Conservation (phyloP, 163 green algal genomes). For the Volvox carteri region DNA sequence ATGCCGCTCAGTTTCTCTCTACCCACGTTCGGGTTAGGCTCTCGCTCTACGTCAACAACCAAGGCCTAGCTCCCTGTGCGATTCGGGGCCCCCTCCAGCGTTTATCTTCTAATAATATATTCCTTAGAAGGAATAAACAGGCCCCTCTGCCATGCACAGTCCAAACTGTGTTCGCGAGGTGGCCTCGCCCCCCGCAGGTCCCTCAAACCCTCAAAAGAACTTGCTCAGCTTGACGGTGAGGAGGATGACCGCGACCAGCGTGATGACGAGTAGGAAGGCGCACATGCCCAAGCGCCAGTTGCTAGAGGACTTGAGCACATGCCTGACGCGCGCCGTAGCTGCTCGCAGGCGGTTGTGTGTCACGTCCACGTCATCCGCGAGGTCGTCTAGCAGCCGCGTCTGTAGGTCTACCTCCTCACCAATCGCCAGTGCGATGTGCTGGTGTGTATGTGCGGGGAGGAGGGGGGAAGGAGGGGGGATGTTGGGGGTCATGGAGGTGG, state of each 20-base stretch:
- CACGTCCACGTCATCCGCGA: constrained; percentile 87
- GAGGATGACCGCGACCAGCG: constrained; percentile 79
- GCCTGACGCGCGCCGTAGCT: constrained; percentile 62
- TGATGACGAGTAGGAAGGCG: constrained; percentile 78
- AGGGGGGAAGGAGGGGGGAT: not conserved
- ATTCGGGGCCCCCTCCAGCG: too few species aligned
- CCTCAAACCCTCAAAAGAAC: constrained; percentile 48
- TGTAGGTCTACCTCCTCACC: constrained; percentile 90
- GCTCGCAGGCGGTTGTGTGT: constrained; percentile 74
- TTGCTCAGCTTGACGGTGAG: constrained; percentile 74
- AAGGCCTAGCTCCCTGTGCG: too few species aligned
- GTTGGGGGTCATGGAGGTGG: too few species aligned
- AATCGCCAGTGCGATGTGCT: constrained; percentile 85
- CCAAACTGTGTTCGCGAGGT: too few species aligned
- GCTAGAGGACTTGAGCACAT: constrained; percentile 67
- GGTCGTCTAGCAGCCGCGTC: constrained; percentile 86
- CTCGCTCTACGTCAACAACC: too few species aligned
- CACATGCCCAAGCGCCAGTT: constrained; percentile 72
- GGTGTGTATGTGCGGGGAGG: not conserved
- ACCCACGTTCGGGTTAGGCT: too few species aligned
- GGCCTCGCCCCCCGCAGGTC: too few species aligned
- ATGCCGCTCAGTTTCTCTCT: too few species aligned
- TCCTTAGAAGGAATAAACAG: too few species aligned
- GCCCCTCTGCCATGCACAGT: too few species aligned
- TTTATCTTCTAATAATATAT: too few species aligned